Evolutionary conservation across 140 eudicot species (phyloP), one percentile per base, ranked within the genome.

Genomic region (Bidens hawaiensis): DNA sequence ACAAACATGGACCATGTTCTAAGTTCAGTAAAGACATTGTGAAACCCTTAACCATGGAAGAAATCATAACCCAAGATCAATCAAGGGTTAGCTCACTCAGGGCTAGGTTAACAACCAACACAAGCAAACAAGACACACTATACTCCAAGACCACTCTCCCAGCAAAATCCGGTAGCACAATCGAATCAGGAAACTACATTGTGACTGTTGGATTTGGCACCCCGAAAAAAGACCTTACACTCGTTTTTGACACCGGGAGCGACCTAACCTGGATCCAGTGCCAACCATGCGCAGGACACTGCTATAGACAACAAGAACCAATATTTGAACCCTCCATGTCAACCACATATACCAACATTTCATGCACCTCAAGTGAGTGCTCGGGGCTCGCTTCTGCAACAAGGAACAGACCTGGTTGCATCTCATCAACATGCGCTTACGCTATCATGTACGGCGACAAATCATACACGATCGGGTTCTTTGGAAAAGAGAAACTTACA

Each of bases 201-300:
- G 85, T 87, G 7, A 70, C 64, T 0, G 62, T 87, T 6, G 89
- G 91, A 26, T 75, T 91, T 10, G 98, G 98, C 14, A 77, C 91
- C 11, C 98, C 98, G 0, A 45, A 46, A 14, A 80, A 87, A 40
- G 62, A 79, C 31, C 75, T 84, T 7, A 69, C 90, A 3, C 74
- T 91, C 28, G 51, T 84, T 6, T 87, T 91, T 27, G 98, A 91
- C 81, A 91, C 98, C 0, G 98, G 96, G 9, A 82, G 90, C 5
- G 85, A 76, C 60, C 66, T 88, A 2, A 88, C 90, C 0, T 88
- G 96, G 96, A 88, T 90, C n/a, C 96, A 88, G 19, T 88, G 96
- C 56, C 51, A 75, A 21, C 96, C 96, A 0, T 88, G 96, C 40
- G 82, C 62, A 0, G 0, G 24, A 3, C 69, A 72, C 0, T 88